A percentile compares a stretch with the other conserved stretches of the same genome.
These are phyloP conservation scores for Paecilomyces formosus DNA, from an alignment of 2,329 filamentous ascomycete species.

Conservation along the genomic window DNA sequence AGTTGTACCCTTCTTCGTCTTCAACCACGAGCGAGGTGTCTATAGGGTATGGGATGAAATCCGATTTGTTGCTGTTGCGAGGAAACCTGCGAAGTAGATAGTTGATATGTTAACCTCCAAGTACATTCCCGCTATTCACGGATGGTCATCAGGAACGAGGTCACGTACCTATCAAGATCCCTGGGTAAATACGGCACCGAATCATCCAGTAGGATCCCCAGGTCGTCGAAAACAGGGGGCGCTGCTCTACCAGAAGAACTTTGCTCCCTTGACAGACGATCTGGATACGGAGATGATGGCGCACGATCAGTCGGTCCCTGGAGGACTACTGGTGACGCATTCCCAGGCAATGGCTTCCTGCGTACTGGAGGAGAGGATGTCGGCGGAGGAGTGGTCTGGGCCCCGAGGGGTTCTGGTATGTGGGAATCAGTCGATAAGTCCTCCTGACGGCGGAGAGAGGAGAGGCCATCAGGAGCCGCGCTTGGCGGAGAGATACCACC, in stretches of 20 bases:
- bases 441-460: conserved; percentile 10
- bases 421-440: conserved; percentile 3
- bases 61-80: conserved; percentile 8
- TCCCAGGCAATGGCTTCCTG: conserved; percentile 48
- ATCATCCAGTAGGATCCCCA: conserved; percentile 7
- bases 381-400: conserved; percentile 20
- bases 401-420: conserved; percentile 3
- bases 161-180: conserved; percentile 9
- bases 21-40: conserved; percentile 20
- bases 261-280: not conserved
- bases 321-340: conserved; percentile 39
- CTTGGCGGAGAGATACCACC: conserved; percentile 7
- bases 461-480: conserved; percentile 9
- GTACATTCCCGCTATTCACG: not conserved
- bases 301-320: conserved; percentile 12
- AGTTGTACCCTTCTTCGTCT: conserved; percentile 20
- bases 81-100: conserved; percentile 26
- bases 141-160: not conserved
- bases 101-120: not conserved
- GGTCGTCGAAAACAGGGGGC: conserved; percentile 3
- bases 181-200: conserved; percentile 7
- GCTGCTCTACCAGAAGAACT: not conserved
- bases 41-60: conserved; percentile 22
- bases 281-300: conserved; percentile 1
- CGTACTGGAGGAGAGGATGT: conserved; percentile 39